Base-by-base conservation (phyloP, 1,284 basidiomycete genomes). In the Sporisorium graminicola region DNA sequence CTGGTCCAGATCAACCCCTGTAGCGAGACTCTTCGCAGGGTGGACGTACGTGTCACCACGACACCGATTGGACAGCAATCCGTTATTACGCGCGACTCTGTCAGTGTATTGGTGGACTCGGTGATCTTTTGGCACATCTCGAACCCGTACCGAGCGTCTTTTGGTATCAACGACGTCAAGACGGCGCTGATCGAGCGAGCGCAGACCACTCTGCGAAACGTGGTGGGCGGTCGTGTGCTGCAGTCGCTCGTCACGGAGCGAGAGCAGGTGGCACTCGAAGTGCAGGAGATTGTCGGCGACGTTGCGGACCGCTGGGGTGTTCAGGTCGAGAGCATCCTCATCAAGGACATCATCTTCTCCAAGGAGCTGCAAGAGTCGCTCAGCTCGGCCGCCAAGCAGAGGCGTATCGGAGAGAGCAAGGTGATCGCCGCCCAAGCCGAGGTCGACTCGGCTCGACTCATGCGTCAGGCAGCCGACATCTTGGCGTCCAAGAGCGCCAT, bases 391-490 rank as follows among this genome's bases (percentile, higher is more conserved):
- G 95, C 95, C 37, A 94, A 95, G 53, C 87, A 94, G 88, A 96
- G 95, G 89, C 90, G 95, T 70, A 91, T 98, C 76, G 95, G 94
- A 87, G 95, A 98, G 87, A 91, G 90, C 85, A 98, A 95, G 87
- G 94, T 98, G 84, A 98, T 98, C 81, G 94, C 94, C 51, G 96
- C 95, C 0, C 90, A 94, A 71, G 96, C 95, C 20, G 95, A 98
- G 88, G 95, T 98, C 73, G 94, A 97, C 85, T 89, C 94, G 43
- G 94, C 95, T 47, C 90, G 93, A 79, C 90, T 98, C 85, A 97
- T 98, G 95, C 62, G 81, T 31, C 78, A 94, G 86, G 93, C 94
- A 6, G 93, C 94, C 60, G 64, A 67, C 43, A 65, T 76, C 44
- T 49, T 75, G 43, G 66, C 68, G 1, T 68, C 70, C 9, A 94